These are phyloP conservation scores for Lathyrus sativus DNA, from an alignment of 306 rosid species.

Conservation along the genomic window DNA sequence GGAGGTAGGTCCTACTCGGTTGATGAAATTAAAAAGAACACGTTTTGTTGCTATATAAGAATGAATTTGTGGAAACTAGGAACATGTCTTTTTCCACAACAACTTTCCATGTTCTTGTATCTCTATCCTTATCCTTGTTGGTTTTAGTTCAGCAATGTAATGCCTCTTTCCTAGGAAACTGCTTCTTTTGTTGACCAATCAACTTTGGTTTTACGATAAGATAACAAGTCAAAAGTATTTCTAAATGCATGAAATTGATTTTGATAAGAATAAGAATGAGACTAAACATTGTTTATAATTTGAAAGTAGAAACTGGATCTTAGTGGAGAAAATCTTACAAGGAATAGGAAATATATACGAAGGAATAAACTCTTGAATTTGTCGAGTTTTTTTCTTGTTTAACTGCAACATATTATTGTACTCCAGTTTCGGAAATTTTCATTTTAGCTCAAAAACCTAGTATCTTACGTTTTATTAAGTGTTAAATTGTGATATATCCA, in stretches of 20 bases:
- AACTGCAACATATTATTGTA: background rate
- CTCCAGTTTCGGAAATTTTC: background rate
- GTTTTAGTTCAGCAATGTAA: conserved; percentile 43
- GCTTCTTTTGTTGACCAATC: conserved; percentile 47
- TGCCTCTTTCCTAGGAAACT: conserved; percentile 52
- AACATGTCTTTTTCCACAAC: conserved; percentile 33
- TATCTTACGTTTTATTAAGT: no score
- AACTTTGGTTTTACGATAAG: background rate
- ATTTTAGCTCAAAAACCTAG: background rate
- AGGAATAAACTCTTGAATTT: background rate
- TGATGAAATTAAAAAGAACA: conserved; percentile 25
- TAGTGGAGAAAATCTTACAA: background rate
- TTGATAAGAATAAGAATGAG: conserved; percentile 5
- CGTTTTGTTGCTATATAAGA: conserved; percentile 24
- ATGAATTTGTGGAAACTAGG: conserved; percentile 12
- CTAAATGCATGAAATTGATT: background rate
- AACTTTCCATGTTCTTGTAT: conserved; percentile 36
- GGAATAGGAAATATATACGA: background rate
- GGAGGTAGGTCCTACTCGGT: conserved; percentile 9
- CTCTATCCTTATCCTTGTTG: conserved; percentile 52
- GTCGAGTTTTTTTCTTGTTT: background rate
- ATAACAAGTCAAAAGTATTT: background rate
- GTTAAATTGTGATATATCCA: no score
- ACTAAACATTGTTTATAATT: background rate
- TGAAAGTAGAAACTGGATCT: background rate